phyloP scores from a whole-genome alignment of 129 eudicot genomes.

The Apium graveolens region DNA sequence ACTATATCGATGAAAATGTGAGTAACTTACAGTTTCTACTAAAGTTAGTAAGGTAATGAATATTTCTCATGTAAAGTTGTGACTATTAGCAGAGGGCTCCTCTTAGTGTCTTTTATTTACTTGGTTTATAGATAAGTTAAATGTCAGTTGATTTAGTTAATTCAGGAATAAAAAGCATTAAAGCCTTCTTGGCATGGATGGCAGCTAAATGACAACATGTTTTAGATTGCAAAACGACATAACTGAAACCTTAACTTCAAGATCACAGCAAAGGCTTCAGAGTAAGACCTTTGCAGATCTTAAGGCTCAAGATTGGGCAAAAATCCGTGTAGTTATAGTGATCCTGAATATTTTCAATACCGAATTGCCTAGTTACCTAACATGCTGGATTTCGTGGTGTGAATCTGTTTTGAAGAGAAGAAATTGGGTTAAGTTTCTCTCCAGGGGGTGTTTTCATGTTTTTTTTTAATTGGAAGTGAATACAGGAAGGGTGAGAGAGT shows the following conservation, averaged over 20 bases:
- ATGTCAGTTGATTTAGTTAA: neutral
- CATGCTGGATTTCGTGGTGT: neutral
- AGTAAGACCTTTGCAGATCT: neutral
- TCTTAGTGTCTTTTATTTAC: neutral
- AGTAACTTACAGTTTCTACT: slow-evolving; percentile 18
- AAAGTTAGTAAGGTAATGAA: neutral
- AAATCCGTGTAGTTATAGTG: neutral
- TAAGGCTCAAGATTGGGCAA: neutral
- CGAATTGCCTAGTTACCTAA: neutral
- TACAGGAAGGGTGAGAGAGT: neutral
- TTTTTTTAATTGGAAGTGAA: neutral
- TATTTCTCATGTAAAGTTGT: neutral
- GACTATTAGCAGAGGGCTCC: neutral
- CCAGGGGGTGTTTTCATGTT: neutral
- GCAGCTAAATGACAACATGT: neutral
- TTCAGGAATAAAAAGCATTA: neutral
- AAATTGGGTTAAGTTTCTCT: neutral
- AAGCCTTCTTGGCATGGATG: neutral
- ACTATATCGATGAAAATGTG: slow-evolving; percentile 98
- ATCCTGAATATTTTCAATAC: neutral
- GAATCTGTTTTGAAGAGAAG: neutral
- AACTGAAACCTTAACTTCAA: neutral
- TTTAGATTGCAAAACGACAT: neutral
- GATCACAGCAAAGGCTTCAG: neutral
- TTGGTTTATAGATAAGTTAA: neutral